A percentile compares a stretch with the other conserved stretches of the same genome.
These are phyloP conservation scores for Eucommia ulmoides DNA, from an alignment of 257 asterid genomes.

Conservation along the genomic window DNA sequence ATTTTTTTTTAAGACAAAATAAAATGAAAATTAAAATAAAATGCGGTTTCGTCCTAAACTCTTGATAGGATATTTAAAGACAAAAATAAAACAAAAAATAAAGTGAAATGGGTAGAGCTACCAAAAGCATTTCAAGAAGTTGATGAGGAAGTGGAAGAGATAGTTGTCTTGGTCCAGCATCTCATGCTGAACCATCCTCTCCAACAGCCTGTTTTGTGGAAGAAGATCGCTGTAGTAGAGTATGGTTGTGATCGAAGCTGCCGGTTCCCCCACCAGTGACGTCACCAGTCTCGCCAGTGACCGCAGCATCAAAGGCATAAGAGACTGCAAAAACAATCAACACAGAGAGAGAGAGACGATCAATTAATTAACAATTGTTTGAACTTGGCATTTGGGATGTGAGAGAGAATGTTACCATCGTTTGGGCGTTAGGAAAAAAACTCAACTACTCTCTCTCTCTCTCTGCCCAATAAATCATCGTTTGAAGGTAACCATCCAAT, in stretches of 20 bases:
- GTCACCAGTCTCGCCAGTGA: constrained; percentile 5
- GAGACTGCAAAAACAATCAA: not conserved
- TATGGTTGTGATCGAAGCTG: constrained; percentile 3
- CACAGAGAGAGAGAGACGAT: not conserved
- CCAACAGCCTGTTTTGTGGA: constrained; percentile 4
- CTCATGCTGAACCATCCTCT: constrained; percentile 1
- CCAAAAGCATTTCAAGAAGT: constrained; percentile 9
- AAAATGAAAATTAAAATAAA: too few species aligned
- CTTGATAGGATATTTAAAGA: too few species aligned
- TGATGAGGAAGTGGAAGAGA: constrained; percentile 1
- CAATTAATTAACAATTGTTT: not conserved
- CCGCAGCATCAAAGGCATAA: constrained; percentile 5
- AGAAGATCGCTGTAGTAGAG: constrained; percentile 7
- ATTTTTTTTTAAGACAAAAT: too few species aligned
- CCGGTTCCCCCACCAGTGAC: constrained; percentile 3
- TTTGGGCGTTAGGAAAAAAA: too few species aligned
- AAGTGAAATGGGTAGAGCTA: not conserved
- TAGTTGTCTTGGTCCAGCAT: constrained; percentile 1
- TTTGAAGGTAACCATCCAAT: too few species aligned
- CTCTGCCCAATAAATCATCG: too few species aligned
- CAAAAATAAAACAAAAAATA: too few species aligned
- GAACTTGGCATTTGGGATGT: too few species aligned
- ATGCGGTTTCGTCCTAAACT: too few species aligned
- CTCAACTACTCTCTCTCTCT: too few species aligned
- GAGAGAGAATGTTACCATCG: too few species aligned